Percentiles rank a stretch among this genome's conserved stretches.
Conservation (phyloP, 2,329 filamentous ascomycete species). For the Calycina marina region DNA sequence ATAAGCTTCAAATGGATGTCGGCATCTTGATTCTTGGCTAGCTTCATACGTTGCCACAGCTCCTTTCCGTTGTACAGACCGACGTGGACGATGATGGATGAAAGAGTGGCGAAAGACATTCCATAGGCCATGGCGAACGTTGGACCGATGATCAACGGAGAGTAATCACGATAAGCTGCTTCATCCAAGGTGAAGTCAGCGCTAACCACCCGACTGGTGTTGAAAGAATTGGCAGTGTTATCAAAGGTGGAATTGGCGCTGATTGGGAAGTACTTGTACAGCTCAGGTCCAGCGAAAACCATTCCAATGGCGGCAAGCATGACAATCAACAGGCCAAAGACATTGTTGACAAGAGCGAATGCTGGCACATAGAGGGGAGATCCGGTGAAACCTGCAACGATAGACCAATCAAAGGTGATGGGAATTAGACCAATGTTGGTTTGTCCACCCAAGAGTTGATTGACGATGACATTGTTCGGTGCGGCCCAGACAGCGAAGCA, state of each 20-base stretch:
- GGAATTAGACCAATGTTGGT: constrained; percentile 41
- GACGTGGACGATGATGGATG: constrained; percentile 52
- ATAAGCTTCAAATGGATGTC: constrained; percentile 1
- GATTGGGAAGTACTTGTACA: not conserved
- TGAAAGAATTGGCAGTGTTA: constrained; percentile 49
- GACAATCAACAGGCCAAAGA: constrained; percentile 47
- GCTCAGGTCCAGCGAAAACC: constrained; percentile 34
- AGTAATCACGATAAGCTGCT: constrained; percentile 51
- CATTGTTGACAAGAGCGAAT: not conserved
- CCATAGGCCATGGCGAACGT: constrained; percentile 59
- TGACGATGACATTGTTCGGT: constrained; percentile 52
- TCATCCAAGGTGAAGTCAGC: constrained; percentile 46
- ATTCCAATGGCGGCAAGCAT: constrained; percentile 41
- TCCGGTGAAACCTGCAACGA: constrained; percentile 31
- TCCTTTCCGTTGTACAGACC: constrained; percentile 51
- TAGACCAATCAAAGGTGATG: constrained; percentile 65
- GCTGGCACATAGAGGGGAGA: not conserved
- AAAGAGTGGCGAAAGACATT: constrained; percentile 56
- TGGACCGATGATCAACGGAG: constrained; percentile 59
- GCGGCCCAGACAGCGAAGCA: constrained; percentile 59
- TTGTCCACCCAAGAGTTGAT: constrained; percentile 55
- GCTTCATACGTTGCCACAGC: constrained; percentile 33
- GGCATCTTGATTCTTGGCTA: constrained; percentile 1
- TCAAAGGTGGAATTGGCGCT: constrained; percentile 41
- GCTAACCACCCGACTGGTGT: constrained; percentile 48